Conservation (phyloP, 441 rosid genomes). For the Erodium chrysanthum region DNA sequence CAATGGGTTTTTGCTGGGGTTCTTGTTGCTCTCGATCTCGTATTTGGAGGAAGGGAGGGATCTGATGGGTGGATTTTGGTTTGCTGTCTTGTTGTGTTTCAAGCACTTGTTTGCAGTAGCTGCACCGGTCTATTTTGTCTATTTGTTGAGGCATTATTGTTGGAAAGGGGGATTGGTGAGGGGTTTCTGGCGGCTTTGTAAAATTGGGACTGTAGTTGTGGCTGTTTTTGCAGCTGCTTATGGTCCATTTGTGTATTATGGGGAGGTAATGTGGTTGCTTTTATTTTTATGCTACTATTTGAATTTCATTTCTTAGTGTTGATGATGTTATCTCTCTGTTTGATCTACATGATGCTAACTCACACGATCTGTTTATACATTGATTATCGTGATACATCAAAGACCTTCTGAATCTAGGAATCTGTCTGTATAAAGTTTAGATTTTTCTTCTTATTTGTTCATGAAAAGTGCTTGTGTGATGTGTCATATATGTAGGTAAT, state of each 20-base stretch:
- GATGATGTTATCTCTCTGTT: not conserved
- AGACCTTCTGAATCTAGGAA: too few relatives aligned
- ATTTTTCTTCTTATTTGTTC: too few relatives aligned
- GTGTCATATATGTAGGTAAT: not conserved
- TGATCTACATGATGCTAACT: not conserved
- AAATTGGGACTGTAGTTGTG: constrained; percentile 50
- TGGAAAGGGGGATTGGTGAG: constrained; percentile 37
- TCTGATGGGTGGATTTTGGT: constrained; percentile 67
- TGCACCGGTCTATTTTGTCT: constrained; percentile 81
- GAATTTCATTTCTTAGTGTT: not conserved
- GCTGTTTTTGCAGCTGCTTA: constrained; percentile 56
- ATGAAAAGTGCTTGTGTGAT: not conserved
- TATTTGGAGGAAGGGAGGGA: constrained; percentile 68
- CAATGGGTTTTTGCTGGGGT: constrained; percentile 75
- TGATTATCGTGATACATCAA: too few relatives aligned
- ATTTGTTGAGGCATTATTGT: constrained; percentile 74
- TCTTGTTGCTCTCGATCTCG: constrained; percentile 70
- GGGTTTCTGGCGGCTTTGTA: constrained; percentile 42
- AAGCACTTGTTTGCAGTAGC: constrained; percentile 93
- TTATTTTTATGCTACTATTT: constrained; percentile 1
- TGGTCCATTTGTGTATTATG: constrained; percentile 64
- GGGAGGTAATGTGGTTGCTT: constrained; percentile 41
- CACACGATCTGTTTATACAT: not conserved
- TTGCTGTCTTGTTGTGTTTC: constrained; percentile 65
- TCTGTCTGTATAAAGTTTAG: too few relatives aligned